These are phyloP conservation scores for Amylostereum chailletii DNA, from an alignment of 1,284 basidiomycete genomes.

Conservation along the genomic window DNA sequence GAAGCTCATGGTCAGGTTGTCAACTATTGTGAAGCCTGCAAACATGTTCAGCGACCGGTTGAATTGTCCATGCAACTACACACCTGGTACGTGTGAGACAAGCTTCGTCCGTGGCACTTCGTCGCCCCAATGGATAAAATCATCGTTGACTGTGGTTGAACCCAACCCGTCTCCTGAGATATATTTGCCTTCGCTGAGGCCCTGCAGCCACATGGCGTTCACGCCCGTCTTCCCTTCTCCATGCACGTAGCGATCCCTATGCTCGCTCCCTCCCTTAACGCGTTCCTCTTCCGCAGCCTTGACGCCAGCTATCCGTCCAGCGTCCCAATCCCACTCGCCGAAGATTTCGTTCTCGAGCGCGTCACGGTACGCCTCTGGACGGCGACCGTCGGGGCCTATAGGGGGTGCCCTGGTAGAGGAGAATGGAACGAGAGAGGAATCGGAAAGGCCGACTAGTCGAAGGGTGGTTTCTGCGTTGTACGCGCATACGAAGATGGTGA, in stretches of 20 bases:
- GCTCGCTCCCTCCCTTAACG: slow-evolving; percentile 9
- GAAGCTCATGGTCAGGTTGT: slow-evolving; percentile 64
- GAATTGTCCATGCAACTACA: slow-evolving; percentile 8
- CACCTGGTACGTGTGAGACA: slow-evolving; percentile 54
- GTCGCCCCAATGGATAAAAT: slow-evolving; percentile 41
- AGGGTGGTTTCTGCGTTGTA: slow-evolving; percentile 60
- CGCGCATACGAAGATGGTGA: slow-evolving; percentile 52
- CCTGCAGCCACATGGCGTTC: slow-evolving; percentile 27
- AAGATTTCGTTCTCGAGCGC: slow-evolving; percentile 50
- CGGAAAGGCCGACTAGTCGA: slow-evolving; percentile 34
- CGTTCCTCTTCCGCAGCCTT: slow-evolving; percentile 14
- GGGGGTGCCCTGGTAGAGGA: slow-evolving; percentile 32
- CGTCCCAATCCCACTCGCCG: slow-evolving; percentile 59
- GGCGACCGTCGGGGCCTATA: slow-evolving; percentile 37
- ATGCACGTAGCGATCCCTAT: slow-evolving; percentile 17
- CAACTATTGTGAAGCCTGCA: slow-evolving; percentile 73
- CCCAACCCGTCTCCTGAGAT: slow-evolving; percentile 18
- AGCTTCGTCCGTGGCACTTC: slow-evolving; percentile 42
- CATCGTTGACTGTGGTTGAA: slow-evolving; percentile 37
- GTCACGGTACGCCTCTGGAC: slow-evolving; percentile 40
- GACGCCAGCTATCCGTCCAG: slow-evolving; percentile 42
- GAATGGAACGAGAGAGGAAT: slow-evolving; percentile 16
- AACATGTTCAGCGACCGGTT: slow-evolving; percentile 2
- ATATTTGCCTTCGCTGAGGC: slow-evolving; percentile 14
- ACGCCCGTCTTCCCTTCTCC: slow-evolving; percentile 20